Base-by-base conservation (phyloP, 768 basidiomycete genomes). In the Boletus vinaceobasis region DNA sequence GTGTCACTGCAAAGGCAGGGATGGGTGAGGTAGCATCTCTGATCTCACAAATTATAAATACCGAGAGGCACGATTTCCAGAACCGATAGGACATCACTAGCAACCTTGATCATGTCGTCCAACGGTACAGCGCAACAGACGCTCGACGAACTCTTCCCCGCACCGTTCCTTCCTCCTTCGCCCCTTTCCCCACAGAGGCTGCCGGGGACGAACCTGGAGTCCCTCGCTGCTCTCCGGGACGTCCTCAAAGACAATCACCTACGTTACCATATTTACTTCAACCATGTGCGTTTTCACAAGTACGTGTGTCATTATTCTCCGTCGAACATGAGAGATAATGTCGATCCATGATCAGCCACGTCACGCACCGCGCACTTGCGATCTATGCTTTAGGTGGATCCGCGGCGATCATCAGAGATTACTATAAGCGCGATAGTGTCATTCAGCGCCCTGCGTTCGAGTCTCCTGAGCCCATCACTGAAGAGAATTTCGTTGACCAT, bases 231-330 rank as follows among this genome's bases (percentile, higher is more conserved):
- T n/a, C 72, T 48, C 36, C 58, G 33, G 55, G 68, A 66, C 7
- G 52, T 74, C 10, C 67, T 84, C 44, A 77, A 75, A 54, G 79
- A 82, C 5, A 80, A 81, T 51, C 76, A 82, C 46, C 63, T 67
- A 32, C 74, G 68, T 44, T 71, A 73, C 62, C 81, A 85, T 50
- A 71, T 77, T 13, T 84, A 77, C 65, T 75, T 77, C 62, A 77
- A 82, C 50, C 62, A 78, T 17, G 53, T 40, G 32, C 59, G 69
- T 0, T 78, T 79, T 53, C 83, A 83, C 71, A 83, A 84, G 83
- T 83, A 56, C 9, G 76, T 65, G 13, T 10, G 0, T 15, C 7
- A 6, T 11, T 11, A 36, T 37, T 15, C 7, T 14, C 11, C 11
- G n/a, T 35, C 2, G 32, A 10, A 3, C 1, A 7, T 3, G 17